These are phyloP conservation scores for Ganoderma lucidum DNA, from an alignment of 1,284 basidiomycete species.

Conservation along the genomic window DNA sequence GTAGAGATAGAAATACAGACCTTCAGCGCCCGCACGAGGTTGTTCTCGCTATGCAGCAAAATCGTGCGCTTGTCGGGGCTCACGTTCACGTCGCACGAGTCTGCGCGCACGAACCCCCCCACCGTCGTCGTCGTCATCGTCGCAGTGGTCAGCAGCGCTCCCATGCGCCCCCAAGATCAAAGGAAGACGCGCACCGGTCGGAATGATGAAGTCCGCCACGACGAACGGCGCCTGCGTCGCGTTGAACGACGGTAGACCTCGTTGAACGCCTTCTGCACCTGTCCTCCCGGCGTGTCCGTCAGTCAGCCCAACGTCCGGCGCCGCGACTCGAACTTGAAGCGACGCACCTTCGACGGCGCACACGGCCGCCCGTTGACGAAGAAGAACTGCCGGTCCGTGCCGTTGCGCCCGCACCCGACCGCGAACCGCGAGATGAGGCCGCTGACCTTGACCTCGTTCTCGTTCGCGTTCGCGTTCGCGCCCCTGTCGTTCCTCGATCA, in stretches of 20 bases:
- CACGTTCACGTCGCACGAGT: constrained; percentile 94
- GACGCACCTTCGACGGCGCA: constrained; percentile 71
- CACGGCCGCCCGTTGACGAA: constrained; percentile 96
- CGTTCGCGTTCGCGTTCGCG: too few species aligned
- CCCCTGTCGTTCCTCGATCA: constrained; percentile 10
- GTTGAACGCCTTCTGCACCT: constrained; percentile 89
- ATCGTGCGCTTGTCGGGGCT: constrained; percentile 97
- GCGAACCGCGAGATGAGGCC: constrained; percentile 86
- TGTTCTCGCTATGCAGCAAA: constrained; percentile 89
- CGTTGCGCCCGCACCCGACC: constrained; percentile 75
- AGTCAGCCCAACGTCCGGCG: too few species aligned
- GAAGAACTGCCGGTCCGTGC: constrained; percentile 91
- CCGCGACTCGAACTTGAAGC: too few species aligned
- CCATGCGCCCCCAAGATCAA: background rate
- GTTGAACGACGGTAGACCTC: constrained; percentile 90
- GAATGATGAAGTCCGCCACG: constrained; percentile 85
- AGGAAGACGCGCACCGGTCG: constrained; percentile 75
- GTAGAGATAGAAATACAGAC: constrained; percentile 50
- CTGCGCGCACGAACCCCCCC: constrained; percentile 51
- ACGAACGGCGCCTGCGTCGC: constrained; percentile 84
- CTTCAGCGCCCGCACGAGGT: constrained; percentile 82
- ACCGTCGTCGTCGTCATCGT: background rate
- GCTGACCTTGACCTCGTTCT: constrained; percentile 62
- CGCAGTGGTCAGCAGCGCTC: background rate
- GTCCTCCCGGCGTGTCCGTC: too few species aligned